Base-by-base conservation (phyloP, 129 eudicot genomes). In the Logfia minima region DNA sequence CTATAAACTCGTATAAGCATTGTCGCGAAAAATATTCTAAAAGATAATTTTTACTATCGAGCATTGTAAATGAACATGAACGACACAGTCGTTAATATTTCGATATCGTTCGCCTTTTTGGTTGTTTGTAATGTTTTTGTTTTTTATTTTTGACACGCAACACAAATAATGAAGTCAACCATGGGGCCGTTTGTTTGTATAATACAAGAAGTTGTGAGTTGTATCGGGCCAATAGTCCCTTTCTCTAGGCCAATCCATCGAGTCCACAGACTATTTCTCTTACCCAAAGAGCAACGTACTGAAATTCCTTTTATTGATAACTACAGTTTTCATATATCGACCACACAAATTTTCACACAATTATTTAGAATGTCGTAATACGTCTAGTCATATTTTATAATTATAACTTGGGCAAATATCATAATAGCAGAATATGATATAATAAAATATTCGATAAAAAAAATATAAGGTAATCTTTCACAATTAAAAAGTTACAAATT, bases 151-250 rank as follows among this genome's bases (percentile, higher is more conserved):
- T 66, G 52, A 13, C 23, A 18, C 32, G 31, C 14, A 32, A 3
- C 23, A 77, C 6, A 18, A 18, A 53, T 53, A 16, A 53, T 17
- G 52, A 59, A 69, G 82, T 78, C 82, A 78, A 60, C 63, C 24
- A 59, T 56, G 81, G 74, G 62, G 48, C 81, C 62, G 58, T 1
- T 14, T 16, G 8, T 2, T 1, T 39, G 10, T 24, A 77, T 24
- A 45, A 29, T 8, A 68, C 48, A 28, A 64, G 70, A 51, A 62
- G 3, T 4, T 13, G 56, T 28, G 59, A 59, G 18, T 19, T 68
- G 76, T 48, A 61, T 43, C 70, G 77, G 82, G 82, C 77, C 77
- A 43, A 9, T 70, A 11, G 71, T 59, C 43, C 35, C 28, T 60
- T 61, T 61, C 53, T 70, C 39, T 70, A 60, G 76, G 76, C 64